Conservation (phyloP, 129 eudicot genomes). For the Flaveria sonorensis region DNA sequence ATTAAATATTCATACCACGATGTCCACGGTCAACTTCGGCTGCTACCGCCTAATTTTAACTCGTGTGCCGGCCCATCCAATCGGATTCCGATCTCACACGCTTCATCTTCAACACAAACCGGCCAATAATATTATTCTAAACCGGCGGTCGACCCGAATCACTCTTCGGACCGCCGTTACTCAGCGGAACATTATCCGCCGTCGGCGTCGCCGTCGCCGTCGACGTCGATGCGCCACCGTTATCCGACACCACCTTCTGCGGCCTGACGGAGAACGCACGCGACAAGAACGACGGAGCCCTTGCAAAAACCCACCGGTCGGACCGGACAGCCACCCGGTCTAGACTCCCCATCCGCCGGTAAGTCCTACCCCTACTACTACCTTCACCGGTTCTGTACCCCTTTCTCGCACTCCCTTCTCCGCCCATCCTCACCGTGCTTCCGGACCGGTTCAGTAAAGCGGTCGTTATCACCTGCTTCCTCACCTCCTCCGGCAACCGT, state of each 20-base stretch:
- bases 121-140: constrained; percentile 28
- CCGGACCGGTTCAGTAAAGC: constrained; percentile 62
- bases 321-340: constrained; percentile 48
- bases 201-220: constrained; percentile 5
- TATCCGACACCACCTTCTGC: constrained; percentile 59
- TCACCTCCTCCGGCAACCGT: constrained; percentile 60
- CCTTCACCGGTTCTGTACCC: constrained; percentile 59
- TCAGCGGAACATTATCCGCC: constrained; percentile 41
- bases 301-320: constrained; percentile 66
- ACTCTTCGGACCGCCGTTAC: constrained; percentile 47
- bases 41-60: constrained; percentile 19
- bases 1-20: constrained; percentile 21
- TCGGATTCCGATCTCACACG: constrained; percentile 17
- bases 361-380: constrained; percentile 42
- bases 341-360: constrained; percentile 46
- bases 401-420: constrained; percentile 52
- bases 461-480: constrained; percentile 64
- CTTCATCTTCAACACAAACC: constrained; percentile 14
- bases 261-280: constrained; percentile 60
- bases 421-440: constrained; percentile 45
- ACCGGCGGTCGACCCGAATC: constrained; percentile 64
- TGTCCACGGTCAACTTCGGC: constrained; percentile 23
- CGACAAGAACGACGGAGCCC: constrained; percentile 54
- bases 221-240: constrained; percentile 52
- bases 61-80: constrained; percentile 16